These are phyloP conservation scores for Colletotrichum gloeosporioides DNA, from an alignment of 2,329 filamentous ascomycete species.

Conservation along the genomic window DNA sequence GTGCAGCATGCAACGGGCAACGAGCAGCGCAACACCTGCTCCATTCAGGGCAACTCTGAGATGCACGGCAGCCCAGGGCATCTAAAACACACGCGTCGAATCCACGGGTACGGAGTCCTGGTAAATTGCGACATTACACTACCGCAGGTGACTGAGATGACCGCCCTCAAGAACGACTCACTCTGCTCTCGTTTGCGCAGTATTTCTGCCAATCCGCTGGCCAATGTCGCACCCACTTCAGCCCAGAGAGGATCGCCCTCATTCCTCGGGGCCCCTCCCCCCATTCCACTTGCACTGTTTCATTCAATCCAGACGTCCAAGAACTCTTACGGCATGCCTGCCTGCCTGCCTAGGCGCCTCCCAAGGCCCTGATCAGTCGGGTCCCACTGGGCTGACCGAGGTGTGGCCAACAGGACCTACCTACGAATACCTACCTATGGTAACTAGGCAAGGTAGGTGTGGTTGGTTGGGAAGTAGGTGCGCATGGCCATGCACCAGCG, in stretches of 20 bases:
- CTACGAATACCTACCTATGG: neutral
- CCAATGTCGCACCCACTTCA: conserved; percentile 9
- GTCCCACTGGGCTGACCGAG: neutral
- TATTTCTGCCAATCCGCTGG: conserved; percentile 1
- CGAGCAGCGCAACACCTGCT: neutral
- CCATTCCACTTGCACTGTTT: conserved; percentile 13
- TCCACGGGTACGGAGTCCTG: neutral
- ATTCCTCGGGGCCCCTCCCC: conserved; percentile 9
- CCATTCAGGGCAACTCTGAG: neutral
- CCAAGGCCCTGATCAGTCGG: neutral
- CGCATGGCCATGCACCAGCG: neutral
- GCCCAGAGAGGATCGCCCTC: conserved; percentile 7
- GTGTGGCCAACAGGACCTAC: neutral
- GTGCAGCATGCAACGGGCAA: neutral
- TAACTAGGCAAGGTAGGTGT: neutral
- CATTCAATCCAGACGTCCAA: neutral
- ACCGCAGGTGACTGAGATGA: conserved; percentile 14
- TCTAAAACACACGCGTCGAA: neutral
- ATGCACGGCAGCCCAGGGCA: neutral
- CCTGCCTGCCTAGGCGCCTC: neutral
- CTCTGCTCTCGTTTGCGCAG: neutral
- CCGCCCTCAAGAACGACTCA: neutral
- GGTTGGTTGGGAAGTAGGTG: neutral
- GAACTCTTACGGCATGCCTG: neutral
- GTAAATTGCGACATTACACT: conserved; percentile 9